These are phyloP conservation scores for Melastoma malabathricum DNA, from an alignment of 345 rosid species.

Conservation along the genomic window DNA sequence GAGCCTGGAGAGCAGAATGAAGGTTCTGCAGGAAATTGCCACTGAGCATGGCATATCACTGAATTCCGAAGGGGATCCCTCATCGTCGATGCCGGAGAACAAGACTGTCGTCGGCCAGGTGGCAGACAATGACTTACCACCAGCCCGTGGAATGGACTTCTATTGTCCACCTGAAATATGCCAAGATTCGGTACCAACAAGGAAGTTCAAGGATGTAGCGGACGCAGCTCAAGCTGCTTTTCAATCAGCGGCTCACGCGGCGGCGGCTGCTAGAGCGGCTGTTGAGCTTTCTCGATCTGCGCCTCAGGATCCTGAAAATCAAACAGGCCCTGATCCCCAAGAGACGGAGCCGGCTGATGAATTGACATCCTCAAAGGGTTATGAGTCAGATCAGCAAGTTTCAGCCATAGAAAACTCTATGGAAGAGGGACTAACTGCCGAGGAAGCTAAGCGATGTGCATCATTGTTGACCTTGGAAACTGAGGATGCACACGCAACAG, in stretches of 20 bases:
- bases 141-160: slow-evolving; percentile 10
- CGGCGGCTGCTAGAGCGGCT: slow-evolving; percentile 86
- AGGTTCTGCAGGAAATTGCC: slow-evolving; percentile 59
- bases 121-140: slow-evolving; percentile 3
- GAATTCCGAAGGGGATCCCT: slow-evolving; percentile 20
- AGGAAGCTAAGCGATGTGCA: not conserved
- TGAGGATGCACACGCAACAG: not conserved
- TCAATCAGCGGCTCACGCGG: slow-evolving; percentile 74
- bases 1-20: slow-evolving; percentile 41
- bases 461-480: not conserved
- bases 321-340: slow-evolving; percentile 4
- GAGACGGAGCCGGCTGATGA: not conserved
- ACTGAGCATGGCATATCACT: slow-evolving; percentile 40
- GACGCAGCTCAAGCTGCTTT: slow-evolving; percentile 96
- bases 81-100: slow-evolving; percentile 1
- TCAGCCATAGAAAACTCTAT: not conserved
- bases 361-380: not conserved
- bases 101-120: not conserved
- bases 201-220: slow-evolving; percentile 69
- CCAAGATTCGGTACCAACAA: slow-evolving; percentile 7
- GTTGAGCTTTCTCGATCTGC: slow-evolving; percentile 70
- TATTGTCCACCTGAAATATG: slow-evolving; percentile 17
- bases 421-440: not conserved
- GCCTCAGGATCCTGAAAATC: slow-evolving; percentile 22
- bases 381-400: not conserved